Evolutionary conservation across 2,329 filamentous ascomycete species (phyloP).

Genomic region (Pseudopithomyces maydicus): DNA sequence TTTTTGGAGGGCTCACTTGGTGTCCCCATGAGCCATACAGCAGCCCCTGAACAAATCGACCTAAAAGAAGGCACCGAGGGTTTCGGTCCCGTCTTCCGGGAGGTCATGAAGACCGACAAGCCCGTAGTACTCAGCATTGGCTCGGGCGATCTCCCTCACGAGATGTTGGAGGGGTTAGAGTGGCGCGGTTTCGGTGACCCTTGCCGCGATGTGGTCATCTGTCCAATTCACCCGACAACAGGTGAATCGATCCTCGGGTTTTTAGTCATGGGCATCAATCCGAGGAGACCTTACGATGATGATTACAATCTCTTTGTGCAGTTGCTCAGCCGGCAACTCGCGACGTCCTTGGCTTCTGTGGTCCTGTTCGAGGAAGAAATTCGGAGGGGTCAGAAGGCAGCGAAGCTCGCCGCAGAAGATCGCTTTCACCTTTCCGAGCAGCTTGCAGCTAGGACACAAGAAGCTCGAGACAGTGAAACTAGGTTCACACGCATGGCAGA

Average conservation of each 20-base stretch:
- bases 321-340: conserved; percentile 74
- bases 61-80: conserved; percentile 71
- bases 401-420: conserved; percentile 75
- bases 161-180: conserved; percentile 69
- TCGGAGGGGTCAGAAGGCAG: conserved; percentile 72
- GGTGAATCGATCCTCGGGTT: conserved; percentile 77
- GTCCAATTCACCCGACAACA: conserved; percentile 78
- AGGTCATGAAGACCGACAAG: conserved; percentile 71
- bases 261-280: conserved; percentile 78
- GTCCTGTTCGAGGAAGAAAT: conserved; percentile 86
- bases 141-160: conserved; percentile 66
- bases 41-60: conserved; percentile 67
- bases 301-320: conserved; percentile 81
- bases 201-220: conserved; percentile 73
- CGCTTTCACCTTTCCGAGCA: conserved; percentile 78
- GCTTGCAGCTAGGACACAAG: conserved; percentile 65
- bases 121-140: conserved; percentile 72
- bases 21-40: conserved; percentile 66
- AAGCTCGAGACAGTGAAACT: conserved; percentile 68
- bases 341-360: conserved; percentile 79
- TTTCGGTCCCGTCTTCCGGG: conserved; percentile 76
- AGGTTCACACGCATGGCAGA: conserved; percentile 85
- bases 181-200: conserved; percentile 74
- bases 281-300: conserved; percentile 76
- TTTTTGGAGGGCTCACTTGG: conserved; percentile 75